Conservation (phyloP, 75 land plant species). For the Sequoia sempervirens region DNA sequence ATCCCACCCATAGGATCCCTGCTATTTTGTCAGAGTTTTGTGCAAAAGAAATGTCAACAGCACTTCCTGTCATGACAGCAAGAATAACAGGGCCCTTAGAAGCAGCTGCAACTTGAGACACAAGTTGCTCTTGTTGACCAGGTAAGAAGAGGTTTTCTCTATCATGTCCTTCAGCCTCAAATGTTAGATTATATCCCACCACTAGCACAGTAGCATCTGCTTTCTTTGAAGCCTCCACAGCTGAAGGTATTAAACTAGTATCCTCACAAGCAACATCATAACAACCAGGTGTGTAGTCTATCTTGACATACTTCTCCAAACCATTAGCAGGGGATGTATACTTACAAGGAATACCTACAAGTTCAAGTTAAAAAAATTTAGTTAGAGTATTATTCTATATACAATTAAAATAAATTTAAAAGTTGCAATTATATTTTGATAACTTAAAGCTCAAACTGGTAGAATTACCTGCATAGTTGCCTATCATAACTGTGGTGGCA, state of each 20-base stretch:
- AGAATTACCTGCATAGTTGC: slow-evolving; percentile 80
- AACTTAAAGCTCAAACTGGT: slow-evolving; percentile 15
- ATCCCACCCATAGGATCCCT: no score
- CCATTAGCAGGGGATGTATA: slow-evolving; percentile 24
- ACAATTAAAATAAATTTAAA: no score
- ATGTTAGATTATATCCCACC: slow-evolving; percentile 26
- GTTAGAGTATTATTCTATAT: no score
- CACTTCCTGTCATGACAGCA: slow-evolving; percentile 37
- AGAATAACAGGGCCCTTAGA: slow-evolving; percentile 17
- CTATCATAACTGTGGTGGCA: slow-evolving; percentile 74
- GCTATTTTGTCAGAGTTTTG: neutral
- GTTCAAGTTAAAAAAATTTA: neutral
- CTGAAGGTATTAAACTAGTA: slow-evolving; percentile 1
- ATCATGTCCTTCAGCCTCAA: slow-evolving; percentile 39
- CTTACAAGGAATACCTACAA: slow-evolving; percentile 39
- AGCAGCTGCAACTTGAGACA: slow-evolving; percentile 17
- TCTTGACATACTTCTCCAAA: neutral
- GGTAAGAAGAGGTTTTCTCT: slow-evolving; percentile 29
- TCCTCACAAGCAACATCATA: slow-evolving; percentile 14
- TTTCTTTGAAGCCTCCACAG: slow-evolving; percentile 2
- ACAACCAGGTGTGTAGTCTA: neutral
- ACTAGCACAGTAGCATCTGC: slow-evolving; percentile 22
- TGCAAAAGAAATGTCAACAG: slow-evolving; percentile 45
- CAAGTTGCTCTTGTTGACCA: slow-evolving; percentile 33
- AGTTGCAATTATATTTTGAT: no score